Percentiles rank a stretch among this genome's conserved stretches.
Evolutionary conservation across 768 basidiomycete species (phyloP).

Genomic region (Candolleomyces efflorescens): DNA sequence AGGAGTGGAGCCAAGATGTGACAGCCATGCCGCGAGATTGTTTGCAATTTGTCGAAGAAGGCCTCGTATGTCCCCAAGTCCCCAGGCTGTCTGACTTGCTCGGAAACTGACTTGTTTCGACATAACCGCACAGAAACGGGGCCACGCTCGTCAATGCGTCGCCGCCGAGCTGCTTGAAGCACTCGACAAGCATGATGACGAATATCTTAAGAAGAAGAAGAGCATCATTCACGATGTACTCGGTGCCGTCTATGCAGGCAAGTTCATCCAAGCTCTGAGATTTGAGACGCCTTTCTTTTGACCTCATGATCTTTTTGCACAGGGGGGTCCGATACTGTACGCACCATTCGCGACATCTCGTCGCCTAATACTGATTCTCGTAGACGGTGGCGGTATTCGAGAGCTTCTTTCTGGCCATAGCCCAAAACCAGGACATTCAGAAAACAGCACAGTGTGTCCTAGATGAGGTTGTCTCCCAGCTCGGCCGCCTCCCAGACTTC

Average conservation of each 20-base stretch:
- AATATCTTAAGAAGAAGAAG: not conserved
- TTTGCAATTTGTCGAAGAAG: not conserved
- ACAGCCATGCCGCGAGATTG: slow-evolving; percentile 9
- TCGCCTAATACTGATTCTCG: not conserved
- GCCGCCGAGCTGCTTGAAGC: not conserved
- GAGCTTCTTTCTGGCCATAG: not conserved
- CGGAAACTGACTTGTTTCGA: not conserved
- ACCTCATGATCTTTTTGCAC: not conserved
- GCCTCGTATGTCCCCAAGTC: not conserved
- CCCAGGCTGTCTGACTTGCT: no score
- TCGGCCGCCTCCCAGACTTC: not conserved
- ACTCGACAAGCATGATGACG: not conserved
- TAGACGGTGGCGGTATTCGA: not conserved
- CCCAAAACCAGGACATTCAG: not conserved
- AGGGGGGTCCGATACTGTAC: not conserved
- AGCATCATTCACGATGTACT: not conserved
- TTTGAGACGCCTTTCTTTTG: not conserved
- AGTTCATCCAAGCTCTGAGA: no score
- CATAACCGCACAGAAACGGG: not conserved
- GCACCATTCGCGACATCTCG: not conserved
- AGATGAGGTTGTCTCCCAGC: not conserved
- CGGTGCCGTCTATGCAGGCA: not conserved
- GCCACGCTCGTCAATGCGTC: not conserved
- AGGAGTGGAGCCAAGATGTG: slow-evolving; percentile 13
- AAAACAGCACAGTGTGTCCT: not conserved